phyloP scores from a whole-genome alignment of 1,284 basidiomycete genomes.

The Apiotrichum laibachii region DNA sequence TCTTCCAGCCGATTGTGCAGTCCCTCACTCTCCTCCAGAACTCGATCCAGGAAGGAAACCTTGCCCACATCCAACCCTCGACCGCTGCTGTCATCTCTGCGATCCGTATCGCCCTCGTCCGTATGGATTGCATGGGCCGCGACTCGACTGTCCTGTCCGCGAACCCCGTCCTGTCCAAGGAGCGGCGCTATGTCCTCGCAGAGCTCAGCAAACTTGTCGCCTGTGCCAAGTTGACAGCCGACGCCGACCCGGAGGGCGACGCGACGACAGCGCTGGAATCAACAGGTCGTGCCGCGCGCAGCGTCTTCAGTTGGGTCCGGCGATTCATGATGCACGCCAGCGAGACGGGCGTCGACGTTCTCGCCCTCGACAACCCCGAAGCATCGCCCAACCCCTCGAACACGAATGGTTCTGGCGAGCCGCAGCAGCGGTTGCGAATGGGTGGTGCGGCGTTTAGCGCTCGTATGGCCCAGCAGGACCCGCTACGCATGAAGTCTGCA shows the following conservation, averaged over 20 bases:
- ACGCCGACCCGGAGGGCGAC: conserved; percentile 30
- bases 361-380: not conserved
- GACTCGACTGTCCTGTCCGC: conserved; percentile 70
- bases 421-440: not conserved
- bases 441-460: not conserved
- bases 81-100: conserved; percentile 83
- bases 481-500: conserved; percentile 47
- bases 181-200: conserved; percentile 77
- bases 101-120: conserved; percentile 81
- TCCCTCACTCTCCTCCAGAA: conserved; percentile 80
- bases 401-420: not conserved
- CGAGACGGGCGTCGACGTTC: conserved; percentile 67
- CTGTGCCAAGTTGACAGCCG: conserved; percentile 67
- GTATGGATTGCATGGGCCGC: conserved; percentile 80
- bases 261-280: conserved; percentile 36
- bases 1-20: conserved; percentile 64
- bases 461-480: not conserved
- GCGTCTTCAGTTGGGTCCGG: conserved; percentile 52
- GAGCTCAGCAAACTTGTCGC: conserved; percentile 80
- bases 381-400: not conserved
- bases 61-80: conserved; percentile 54
- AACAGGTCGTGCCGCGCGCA: conserved; percentile 52
- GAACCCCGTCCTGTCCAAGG: conserved; percentile 66
- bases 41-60: conserved; percentile 57
- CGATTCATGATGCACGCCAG: conserved; percentile 63